Evolutionary conservation across 1,139 yeast genomes (phyloP).

Genomic region (Chernovozyma aurita): DNA sequence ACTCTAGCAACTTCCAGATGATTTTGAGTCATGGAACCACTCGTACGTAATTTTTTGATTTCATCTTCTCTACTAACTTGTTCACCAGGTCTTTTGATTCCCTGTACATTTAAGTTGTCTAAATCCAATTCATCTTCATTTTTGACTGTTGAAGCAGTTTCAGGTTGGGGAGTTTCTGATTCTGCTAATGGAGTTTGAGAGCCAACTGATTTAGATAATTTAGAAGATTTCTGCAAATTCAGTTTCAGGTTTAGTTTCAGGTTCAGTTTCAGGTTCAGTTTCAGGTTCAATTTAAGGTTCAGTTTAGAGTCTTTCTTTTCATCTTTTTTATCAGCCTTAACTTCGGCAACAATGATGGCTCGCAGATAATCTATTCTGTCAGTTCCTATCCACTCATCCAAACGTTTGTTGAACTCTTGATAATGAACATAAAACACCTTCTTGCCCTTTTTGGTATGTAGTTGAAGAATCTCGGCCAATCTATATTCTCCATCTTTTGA

Average conservation of each 20-base stretch:
- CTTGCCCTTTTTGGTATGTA: constrained; percentile 70
- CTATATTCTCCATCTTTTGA: constrained; percentile 76
- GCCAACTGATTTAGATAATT: constrained; percentile 11
- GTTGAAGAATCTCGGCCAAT: constrained; percentile 80
- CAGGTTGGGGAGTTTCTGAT: constrained; percentile 20
- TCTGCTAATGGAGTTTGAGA: not conserved
- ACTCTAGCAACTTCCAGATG: constrained; percentile 89
- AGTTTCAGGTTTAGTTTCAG: constrained; percentile 20
- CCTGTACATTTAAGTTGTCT: constrained; percentile 82
- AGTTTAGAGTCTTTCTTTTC: constrained; percentile 21
- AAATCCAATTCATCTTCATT: constrained; percentile 76
- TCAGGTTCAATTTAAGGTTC: constrained; percentile 20
- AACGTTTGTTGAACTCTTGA: constrained; percentile 80
- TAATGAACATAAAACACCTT: constrained; percentile 89
- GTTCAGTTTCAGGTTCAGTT: constrained; percentile 20
- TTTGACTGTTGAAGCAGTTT: constrained; percentile 16
- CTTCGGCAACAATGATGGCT: constrained; percentile 70
- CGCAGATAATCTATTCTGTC: constrained; percentile 66
- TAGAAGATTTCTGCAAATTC: constrained; percentile 18
- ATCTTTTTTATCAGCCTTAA: constrained; percentile 47
- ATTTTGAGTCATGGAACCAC: constrained; percentile 95
- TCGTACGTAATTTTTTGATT: constrained; percentile 82
- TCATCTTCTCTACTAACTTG: constrained; percentile 85
- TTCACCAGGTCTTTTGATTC: constrained; percentile 60
- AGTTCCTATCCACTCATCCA: constrained; percentile 88